Evolutionary conservation across 352 stramenopile species (phyloP).

Genomic region (Phytophthora sp.): DNA sequence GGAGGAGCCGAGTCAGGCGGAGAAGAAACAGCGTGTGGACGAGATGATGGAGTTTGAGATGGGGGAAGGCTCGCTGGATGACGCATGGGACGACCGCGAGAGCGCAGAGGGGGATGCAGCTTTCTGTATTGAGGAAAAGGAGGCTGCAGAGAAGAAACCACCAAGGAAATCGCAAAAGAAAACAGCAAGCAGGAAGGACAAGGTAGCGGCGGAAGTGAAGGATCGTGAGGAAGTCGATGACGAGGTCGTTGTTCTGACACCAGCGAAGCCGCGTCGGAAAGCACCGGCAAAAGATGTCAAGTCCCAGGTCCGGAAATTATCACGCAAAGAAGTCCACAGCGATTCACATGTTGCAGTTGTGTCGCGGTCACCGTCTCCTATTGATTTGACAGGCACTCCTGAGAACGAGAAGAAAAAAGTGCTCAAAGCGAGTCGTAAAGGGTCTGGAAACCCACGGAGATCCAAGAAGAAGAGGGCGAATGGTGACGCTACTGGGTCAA

Average conservation of each 20-base stretch:
- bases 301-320: constrained; percentile 16
- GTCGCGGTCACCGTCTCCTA: constrained; percentile 32
- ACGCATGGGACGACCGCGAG: constrained; percentile 30
- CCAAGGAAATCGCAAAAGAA: constrained; percentile 19
- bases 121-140: constrained; percentile 15
- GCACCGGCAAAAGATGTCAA: constrained; percentile 18
- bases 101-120: constrained; percentile 9
- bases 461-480: constrained; percentile 23
- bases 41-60: constrained; percentile 16
- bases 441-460: constrained; percentile 8
- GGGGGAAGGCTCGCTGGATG: constrained; percentile 16
- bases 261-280: constrained; percentile 20
- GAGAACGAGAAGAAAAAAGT: constrained; percentile 32
- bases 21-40: constrained; percentile 48
- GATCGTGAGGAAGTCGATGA: constrained; percentile 25
- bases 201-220: constrained; percentile 7
- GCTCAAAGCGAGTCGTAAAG: constrained; percentile 1
- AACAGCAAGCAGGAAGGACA: neutral
- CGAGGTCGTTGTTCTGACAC: constrained; percentile 16
- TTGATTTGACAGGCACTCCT: constrained; percentile 38
- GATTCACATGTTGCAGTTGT: constrained; percentile 28
- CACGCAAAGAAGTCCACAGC: constrained; percentile 15
- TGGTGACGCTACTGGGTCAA: constrained; percentile 5
- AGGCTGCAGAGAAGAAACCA: constrained; percentile 24
- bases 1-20: constrained; percentile 28